Evolutionary conservation across 257 asterid species (phyloP), one percentile per base, ranked within the genome.

Genomic region (Solanum ahanhuiri): DNA sequence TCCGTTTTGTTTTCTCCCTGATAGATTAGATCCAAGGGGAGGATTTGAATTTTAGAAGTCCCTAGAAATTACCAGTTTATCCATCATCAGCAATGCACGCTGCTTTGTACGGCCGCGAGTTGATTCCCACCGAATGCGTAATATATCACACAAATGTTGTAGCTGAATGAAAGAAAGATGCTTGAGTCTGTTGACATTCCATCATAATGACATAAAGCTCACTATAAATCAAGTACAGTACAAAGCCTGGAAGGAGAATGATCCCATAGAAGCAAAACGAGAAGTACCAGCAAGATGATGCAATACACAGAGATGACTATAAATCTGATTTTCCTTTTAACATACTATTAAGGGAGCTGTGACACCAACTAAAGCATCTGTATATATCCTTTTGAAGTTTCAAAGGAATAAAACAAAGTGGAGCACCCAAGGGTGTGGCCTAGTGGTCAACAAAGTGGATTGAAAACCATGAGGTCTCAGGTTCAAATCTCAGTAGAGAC

Each of bases 111-210:
- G 95, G 70, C 93, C 70, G 83, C 98, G 99, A 82, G 95, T 94
- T 76, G 98, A 92, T 88, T 97, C 98, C 99, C 99, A 97, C 15
- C 94, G 92, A 77, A 94, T 87, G 81, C 99, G 98, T 70, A 95
- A 87, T 82, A 97, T 82, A 90, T 92, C 91, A 86, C 97, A 93
- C 89, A 92, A 90, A 90, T 90, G 92, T 54, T 35, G 91, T 64
- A 97, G 87, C 95, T 95, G 91, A 73, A 89, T 89, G 84, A 83
- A 60, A 77, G 88, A 86, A 72, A 18, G 63, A 43, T 43, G 7
- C 12, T 77, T 79, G 66, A 79, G 25, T 83, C 83, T 83, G 67
- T 28, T 69, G 60, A 1, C 39, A 69, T 69, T 69, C 82, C 69
- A 22, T 35, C 51, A 69, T 69, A 51, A 71, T 67, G 67, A 45